Evolutionary conservation across 2,329 filamentous ascomycete genomes (phyloP).

Genomic region (Sporothrix luriei): DNA sequence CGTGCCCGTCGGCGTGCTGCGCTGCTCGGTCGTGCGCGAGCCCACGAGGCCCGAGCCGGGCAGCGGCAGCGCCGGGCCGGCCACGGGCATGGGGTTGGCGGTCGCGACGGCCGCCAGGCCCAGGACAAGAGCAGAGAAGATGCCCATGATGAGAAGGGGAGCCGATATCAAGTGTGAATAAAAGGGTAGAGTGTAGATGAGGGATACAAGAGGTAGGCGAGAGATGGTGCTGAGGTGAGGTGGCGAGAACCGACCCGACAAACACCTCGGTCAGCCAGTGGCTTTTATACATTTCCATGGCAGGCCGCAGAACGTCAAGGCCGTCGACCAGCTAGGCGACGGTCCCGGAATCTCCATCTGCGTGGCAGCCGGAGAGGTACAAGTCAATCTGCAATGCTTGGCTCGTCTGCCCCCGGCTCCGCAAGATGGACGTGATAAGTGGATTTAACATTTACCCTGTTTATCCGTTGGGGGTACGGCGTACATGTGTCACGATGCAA

Average conservation of each 20-base stretch:
- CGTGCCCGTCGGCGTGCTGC: slow-evolving; percentile 35
- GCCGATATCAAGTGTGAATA: not conserved
- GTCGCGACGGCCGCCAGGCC: slow-evolving; percentile 9
- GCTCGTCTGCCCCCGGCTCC: not conserved
- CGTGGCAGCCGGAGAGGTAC: not conserved
- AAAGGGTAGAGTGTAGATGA: not conserved
- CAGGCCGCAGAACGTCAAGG: no score
- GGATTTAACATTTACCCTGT: slow-evolving; percentile 8
- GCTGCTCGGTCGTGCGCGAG: not conserved
- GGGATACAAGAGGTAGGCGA: no score
- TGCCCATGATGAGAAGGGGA: not conserved
- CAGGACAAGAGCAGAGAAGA: not conserved
- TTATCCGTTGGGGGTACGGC: not conserved
- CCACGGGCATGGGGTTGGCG: not conserved
- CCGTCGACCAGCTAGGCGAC: not conserved
- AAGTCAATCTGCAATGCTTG: not conserved
- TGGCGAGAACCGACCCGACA: no score
- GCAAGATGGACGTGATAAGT: not conserved
- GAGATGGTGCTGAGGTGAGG: no score
- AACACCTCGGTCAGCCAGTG: no score
- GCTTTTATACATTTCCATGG: not conserved
- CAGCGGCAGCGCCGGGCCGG: not conserved
- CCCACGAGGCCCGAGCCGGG: not conserved
- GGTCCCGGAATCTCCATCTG: slow-evolving; percentile 7
- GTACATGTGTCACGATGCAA: not conserved